Percentiles rank a stretch among this genome's conserved stretches.
Evolutionary conservation across 768 basidiomycete genomes (phyloP).

Genomic region (Trichaptum fuscoviolaceum): DNA sequence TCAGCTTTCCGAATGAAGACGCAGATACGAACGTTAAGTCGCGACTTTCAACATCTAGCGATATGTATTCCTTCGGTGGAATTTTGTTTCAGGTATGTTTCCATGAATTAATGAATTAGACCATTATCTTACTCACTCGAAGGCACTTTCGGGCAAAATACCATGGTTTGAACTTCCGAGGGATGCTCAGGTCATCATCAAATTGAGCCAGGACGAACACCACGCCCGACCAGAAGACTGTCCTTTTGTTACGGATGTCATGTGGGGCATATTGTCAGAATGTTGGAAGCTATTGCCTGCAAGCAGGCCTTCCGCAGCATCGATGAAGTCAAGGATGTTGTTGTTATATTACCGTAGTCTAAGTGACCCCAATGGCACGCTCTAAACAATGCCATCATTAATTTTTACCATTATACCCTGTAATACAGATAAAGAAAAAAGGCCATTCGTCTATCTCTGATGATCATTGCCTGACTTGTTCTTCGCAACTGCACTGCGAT

Average conservation of each 20-base stretch:
- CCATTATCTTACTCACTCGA: not conserved
- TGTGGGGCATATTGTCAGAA: conserved; percentile 36
- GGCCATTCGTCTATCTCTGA: not conserved
- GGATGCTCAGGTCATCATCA: conserved; percentile 37
- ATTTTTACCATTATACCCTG: not conserved
- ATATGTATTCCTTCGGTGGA: conserved; percentile 39
- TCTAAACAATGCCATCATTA: not conserved
- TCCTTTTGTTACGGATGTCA: conserved; percentile 32
- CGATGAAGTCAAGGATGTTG: not conserved
- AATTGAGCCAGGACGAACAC: conserved; percentile 34
- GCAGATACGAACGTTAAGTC: not conserved
- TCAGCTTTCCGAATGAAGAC: conserved; percentile 15
- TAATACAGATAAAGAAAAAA: too few relatives aligned
- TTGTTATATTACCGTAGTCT: not conserved
- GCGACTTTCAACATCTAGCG: conserved; percentile 20
- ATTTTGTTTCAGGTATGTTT: conserved; percentile 18
- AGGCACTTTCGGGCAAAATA: conserved; percentile 36
- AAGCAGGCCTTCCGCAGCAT: conserved; percentile 24
- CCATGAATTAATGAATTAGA: not conserved
- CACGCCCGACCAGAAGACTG: conserved; percentile 31
- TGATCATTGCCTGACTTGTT: not conserved
- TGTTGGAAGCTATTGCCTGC: conserved; percentile 33
- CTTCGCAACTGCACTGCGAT: not conserved
- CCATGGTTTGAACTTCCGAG: conserved; percentile 36
- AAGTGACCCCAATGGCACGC: not conserved